Evolutionary conservation across 176 grass and related monocot genomes (phyloP).

Genomic region (Aegilops speltoides): DNA sequence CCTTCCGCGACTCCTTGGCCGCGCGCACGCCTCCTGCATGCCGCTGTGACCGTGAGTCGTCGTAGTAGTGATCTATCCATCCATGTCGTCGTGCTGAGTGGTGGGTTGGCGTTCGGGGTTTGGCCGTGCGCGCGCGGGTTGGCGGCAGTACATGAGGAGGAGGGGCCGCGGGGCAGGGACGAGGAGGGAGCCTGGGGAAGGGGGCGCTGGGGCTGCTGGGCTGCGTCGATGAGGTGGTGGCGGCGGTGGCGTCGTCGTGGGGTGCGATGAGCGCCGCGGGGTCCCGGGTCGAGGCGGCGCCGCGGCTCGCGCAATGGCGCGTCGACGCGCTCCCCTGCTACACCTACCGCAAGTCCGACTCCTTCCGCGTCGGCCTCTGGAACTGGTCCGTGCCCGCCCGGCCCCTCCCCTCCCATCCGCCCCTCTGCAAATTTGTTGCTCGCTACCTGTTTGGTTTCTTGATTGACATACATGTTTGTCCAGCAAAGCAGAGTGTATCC

Average conservation of each 20-base stretch:
- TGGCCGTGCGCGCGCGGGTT: not conserved
- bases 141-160: conserved; percentile 54
- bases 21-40: conserved; percentile 15
- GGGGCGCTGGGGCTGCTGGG: conserved; percentile 79
- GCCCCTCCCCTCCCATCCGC: not conserved
- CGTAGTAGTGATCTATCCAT: not conserved
- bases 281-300: conserved; percentile 74
- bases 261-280: conserved; percentile 56
- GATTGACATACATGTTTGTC: not conserved
- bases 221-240: conserved; percentile 96
- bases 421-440: not conserved
- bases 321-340: conserved; percentile 73
- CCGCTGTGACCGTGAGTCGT: not conserved
- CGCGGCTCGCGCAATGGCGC: conserved; percentile 88
- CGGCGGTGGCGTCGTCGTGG: conserved; percentile 68
- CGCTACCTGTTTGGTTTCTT: not conserved
- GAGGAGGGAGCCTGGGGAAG: conserved; percentile 74
- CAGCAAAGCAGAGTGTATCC: not conserved
- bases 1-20: not conserved
- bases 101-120: not conserved
- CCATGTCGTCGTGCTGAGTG: conserved; percentile 2
- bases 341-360: conserved; percentile 87
- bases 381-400: conserved; percentile 56
- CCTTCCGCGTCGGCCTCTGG: conserved; percentile 95
- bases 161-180: conserved; percentile 6